Evolutionary conservation across 345 rosid genomes (phyloP).

Genomic region (Erodium maritimum): DNA sequence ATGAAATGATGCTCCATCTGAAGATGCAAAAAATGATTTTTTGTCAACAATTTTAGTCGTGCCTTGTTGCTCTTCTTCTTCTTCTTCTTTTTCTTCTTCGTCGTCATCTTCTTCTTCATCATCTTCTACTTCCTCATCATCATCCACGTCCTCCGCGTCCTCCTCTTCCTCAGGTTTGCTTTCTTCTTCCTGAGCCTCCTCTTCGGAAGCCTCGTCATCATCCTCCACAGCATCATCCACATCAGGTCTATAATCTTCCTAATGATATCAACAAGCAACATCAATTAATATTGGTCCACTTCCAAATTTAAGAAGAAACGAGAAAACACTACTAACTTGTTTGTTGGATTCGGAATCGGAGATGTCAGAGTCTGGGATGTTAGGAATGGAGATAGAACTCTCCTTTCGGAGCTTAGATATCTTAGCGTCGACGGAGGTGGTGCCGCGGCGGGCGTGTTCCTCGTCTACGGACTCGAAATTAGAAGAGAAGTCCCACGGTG

Average conservation of each 20-base stretch:
- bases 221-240: constrained; percentile 38
- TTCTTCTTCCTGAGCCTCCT: neutral
- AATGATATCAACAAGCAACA: neutral
- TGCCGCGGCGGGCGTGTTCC: constrained; percentile 84
- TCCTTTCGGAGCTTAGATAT: constrained; percentile 53
- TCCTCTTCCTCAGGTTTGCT: neutral
- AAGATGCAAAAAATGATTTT: constrained; percentile 53
- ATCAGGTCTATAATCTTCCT: constrained; percentile 63
- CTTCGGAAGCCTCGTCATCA: neutral
- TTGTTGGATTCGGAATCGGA: constrained; percentile 48
- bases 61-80: constrained; percentile 51
- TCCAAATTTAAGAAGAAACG: neutral
- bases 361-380: constrained; percentile 11
- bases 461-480: constrained; percentile 77
- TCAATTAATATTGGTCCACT: neutral
- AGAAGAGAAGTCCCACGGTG: constrained; percentile 88
- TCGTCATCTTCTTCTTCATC: constrained; percentile 32
- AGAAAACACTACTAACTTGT: constrained; percentile 31
- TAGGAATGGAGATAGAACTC: constrained; percentile 23
- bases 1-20: constrained; percentile 69
- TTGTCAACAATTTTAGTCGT: constrained; percentile 22
- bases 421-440: constrained; percentile 79
- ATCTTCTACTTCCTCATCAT: neutral
- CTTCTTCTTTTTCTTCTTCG: constrained; percentile 54
- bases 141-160: neutral